phyloP scores from a whole-genome alignment of 768 basidiomycete genomes.

The Sarcomyxa edulis region DNA sequence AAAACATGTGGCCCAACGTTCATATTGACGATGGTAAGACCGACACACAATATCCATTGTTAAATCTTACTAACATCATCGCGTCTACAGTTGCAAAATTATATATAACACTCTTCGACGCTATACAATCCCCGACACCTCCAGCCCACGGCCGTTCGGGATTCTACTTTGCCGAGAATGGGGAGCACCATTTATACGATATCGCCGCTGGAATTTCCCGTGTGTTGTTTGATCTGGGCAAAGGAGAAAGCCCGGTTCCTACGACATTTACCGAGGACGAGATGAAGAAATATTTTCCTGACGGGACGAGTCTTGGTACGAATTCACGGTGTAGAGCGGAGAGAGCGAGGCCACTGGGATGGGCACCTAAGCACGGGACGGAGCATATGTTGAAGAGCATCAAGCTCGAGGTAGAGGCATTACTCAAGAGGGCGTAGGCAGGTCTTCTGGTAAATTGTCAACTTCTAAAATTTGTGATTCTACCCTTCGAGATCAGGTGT shows the following conservation, averaged over 20 bases:
- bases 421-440: background rate
- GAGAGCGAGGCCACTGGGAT: constrained; percentile 39
- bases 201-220: constrained; percentile 31
- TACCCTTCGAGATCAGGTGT: no score
- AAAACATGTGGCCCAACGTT: constrained; percentile 19
- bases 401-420: constrained; percentile 33
- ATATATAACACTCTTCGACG: constrained; percentile 36
- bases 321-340: constrained; percentile 42
- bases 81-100: constrained; percentile 33
- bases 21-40: constrained; percentile 16
- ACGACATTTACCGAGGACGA: constrained; percentile 41
- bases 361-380: constrained; percentile 45
- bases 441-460: no score
- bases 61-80: background rate
- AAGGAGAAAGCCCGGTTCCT: constrained; percentile 30
- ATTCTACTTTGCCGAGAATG: constrained; percentile 46
- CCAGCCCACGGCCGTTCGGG: constrained; percentile 38
- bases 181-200: constrained; percentile 34
- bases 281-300: constrained; percentile 29
- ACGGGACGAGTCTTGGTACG: constrained; percentile 20
- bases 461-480: no score
- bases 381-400: constrained; percentile 47
- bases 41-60: constrained; percentile 13
- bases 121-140: constrained; percentile 22
- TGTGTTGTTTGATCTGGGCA: constrained; percentile 26